A percentile compares a stretch with the other conserved stretches of the same genome.
These are phyloP conservation scores for Lophiostoma macrostomum DNA, from an alignment of 495 filamentous ascomycete species.

Conservation along the genomic window DNA sequence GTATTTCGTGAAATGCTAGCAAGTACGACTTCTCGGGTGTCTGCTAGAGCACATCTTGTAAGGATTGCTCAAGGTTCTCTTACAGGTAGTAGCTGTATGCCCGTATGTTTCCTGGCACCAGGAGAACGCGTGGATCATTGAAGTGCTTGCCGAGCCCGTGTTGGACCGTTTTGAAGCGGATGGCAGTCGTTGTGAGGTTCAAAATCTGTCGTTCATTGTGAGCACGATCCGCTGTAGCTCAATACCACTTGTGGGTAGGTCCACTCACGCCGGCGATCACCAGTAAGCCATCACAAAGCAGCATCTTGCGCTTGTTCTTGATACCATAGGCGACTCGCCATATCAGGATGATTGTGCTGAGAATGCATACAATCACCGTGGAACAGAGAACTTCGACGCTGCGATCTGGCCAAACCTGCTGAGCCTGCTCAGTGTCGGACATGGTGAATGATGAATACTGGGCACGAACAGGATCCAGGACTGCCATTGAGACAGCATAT, in stretches of 20 bases:
- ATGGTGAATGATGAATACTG: slow-evolving; percentile 2
- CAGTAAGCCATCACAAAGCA: slow-evolving; percentile 9
- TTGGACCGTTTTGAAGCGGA: slow-evolving; percentile 3
- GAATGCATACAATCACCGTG: background rate
- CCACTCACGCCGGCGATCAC: slow-evolving; percentile 1
- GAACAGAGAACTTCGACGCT: slow-evolving; percentile 1
- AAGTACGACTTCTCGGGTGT: too few relatives aligned
- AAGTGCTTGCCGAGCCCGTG: slow-evolving; percentile 8
- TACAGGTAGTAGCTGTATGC: slow-evolving; percentile 4
- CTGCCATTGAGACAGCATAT: too few relatives aligned
- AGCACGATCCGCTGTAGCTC: background rate
- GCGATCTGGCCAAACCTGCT: slow-evolving; percentile 5
- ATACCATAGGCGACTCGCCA: slow-evolving; percentile 9
- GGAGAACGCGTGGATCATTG: slow-evolving; percentile 2
- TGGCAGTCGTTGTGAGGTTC: background rate
- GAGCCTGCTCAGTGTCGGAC: background rate
- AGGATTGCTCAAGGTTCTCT: too few relatives aligned
- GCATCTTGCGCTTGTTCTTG: slow-evolving; percentile 1
- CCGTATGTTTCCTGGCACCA: background rate
- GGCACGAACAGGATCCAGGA: too few relatives aligned
- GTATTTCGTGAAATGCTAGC: too few relatives aligned
- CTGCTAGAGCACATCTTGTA: too few relatives aligned
- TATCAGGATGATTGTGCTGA: slow-evolving; percentile 1
- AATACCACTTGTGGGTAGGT: background rate
- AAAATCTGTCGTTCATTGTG: slow-evolving; percentile 2